Base-by-base conservation (phyloP, 768 basidiomycete genomes). In the Leccinum truebloodii region DNA sequence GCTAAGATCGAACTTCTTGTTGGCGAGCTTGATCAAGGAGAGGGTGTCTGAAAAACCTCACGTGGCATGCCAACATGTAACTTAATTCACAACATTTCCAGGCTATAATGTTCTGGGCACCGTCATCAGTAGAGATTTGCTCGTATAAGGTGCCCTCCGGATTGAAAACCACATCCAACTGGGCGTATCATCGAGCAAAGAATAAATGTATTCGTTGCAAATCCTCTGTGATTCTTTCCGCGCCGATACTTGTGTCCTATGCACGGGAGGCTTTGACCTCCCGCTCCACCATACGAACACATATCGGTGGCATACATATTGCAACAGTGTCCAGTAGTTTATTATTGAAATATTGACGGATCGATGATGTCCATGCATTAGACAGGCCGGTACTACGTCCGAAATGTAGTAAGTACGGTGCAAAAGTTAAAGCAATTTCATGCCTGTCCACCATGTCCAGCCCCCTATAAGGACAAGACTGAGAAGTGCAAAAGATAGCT, bases 121-220 rank as follows among this genome's bases (percentile, higher is more conserved):
- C 50, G 6, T 56, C 46, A 34, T 12, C 52, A 24, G 24, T 3
- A 8, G 34, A 55, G 28, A 20, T 54, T 69, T 83, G 90, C 89
- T 88, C 78, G 83, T 86, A 86, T 35, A 87, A 89, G 89, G 89
- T 90, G 87, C 89, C 87, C 71, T 76, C 66, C 81, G 81, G 84
- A 82, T 77, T 62, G 70, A 79, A 89, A 80, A 68, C 68, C 76
- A 77, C 81, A 81, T 78, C 82, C 82, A 81, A 80, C 60, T 58
- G 75, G 88, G 89, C 86, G 89, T 90, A 90, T 90, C 73, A 78
- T 87, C 84, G 86, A 87, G 88, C 89, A 82, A 66, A 90, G 41
- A 90, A 6, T 26, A 77, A 58, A 77, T 12, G 26, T 51, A 13
- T 26, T 53, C 44, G 44, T 55, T 26, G 3, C 30, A 37, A 22